Conservation (phyloP, 2,329 filamentous ascomycete genomes). For the Arthrobotrys sphaeroides region DNA sequence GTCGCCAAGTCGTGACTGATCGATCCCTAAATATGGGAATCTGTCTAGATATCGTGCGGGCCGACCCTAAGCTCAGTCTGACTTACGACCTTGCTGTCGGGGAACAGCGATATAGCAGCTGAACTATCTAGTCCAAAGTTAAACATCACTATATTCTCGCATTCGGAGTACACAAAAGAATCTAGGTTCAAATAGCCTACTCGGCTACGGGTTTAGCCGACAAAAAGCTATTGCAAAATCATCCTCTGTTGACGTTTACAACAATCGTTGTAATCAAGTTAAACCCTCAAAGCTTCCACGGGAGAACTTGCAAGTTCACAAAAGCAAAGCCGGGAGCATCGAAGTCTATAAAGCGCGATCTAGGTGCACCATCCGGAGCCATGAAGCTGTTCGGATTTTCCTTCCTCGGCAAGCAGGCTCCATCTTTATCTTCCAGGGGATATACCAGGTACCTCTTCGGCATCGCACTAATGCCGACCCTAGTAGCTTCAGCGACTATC, state of each 20-base stretch:
- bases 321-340: not conserved
- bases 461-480: not conserved
- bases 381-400: conserved; percentile 18
- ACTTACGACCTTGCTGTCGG: no score
- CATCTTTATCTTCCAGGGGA: not conserved
- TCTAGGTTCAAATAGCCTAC: conserved; percentile 6
- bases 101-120: no score
- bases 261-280: not conserved
- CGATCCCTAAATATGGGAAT: no score
- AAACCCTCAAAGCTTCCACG: not conserved
- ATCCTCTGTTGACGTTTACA: not conserved
- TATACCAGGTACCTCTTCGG: not conserved
- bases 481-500: conserved; percentile 3
- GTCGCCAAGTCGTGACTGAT: no score
- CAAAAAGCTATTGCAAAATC: not conserved
- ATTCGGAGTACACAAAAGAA: not conserved
- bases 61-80: no score
- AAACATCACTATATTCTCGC: not conserved
- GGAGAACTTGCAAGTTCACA: not conserved
- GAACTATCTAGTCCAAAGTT: not conserved
- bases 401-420: conserved; percentile 1
- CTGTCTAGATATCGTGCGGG: no score
- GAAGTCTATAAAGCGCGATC: not conserved
- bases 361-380: not conserved
- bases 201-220: conserved; percentile 12